Evolutionary conservation across 1,284 basidiomycete species (phyloP).

Genomic region (Abortiporus biennis): DNA sequence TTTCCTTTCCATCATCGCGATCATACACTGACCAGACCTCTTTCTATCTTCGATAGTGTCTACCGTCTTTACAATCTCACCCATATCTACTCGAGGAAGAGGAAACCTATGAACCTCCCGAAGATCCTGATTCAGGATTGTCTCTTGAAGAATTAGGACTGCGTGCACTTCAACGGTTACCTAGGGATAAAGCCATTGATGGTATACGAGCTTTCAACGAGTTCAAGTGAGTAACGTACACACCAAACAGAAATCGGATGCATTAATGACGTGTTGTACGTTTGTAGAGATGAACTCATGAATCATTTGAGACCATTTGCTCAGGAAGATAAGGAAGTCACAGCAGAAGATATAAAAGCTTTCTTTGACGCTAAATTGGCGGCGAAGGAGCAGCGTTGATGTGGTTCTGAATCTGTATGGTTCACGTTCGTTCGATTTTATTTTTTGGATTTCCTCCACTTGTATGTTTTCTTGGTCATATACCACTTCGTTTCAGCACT

Average conservation of each 20-base stretch:
- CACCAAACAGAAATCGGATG: neutral
- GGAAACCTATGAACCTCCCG: slow-evolving; percentile 75
- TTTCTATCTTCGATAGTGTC: slow-evolving; percentile 39
- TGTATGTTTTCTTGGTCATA: neutral
- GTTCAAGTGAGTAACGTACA: slow-evolving; percentile 51
- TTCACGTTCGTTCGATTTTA: neutral
- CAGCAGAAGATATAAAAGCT: slow-evolving; percentile 59
- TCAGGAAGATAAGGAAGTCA: slow-evolving; percentile 68
- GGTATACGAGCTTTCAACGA: slow-evolving; percentile 76
- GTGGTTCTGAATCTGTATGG: neutral
- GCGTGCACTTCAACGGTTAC: slow-evolving; percentile 63
- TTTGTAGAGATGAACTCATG: slow-evolving; percentile 60
- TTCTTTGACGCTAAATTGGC: slow-evolving; percentile 52
- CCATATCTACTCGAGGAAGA: slow-evolving; percentile 69
- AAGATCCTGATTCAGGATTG: slow-evolving; percentile 74
- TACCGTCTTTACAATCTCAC: slow-evolving; percentile 40
- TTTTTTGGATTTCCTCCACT: neutral
- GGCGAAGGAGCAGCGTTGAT: neutral
- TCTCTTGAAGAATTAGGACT: slow-evolving; percentile 76
- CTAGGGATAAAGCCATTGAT: slow-evolving; percentile 71
- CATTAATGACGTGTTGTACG: neutral
- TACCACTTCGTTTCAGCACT: neutral
- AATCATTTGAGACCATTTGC: slow-evolving; percentile 73
- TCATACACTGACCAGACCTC: neutral
- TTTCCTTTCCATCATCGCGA: slow-evolving; percentile 3